Conservation (phyloP, 225 moss, liverwort and hornwort genomes). For the Sphagnum contortum region DNA sequence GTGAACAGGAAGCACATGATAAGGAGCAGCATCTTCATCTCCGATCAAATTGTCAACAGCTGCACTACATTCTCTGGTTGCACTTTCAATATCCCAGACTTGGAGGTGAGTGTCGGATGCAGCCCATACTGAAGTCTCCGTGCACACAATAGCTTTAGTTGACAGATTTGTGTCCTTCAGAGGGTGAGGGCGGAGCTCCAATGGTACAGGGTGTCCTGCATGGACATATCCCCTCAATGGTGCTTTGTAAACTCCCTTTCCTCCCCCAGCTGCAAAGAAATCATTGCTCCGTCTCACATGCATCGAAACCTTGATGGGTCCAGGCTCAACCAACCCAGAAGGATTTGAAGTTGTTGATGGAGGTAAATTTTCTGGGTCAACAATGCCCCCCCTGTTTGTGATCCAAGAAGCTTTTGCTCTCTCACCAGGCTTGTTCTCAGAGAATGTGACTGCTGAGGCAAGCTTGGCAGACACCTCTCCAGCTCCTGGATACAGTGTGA, state of each 20-base stretch:
- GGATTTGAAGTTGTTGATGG: constrained; percentile 9
- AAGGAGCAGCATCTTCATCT: constrained; percentile 91
- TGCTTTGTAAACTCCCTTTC: constrained; percentile 53
- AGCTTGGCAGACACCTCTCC: too few species aligned
- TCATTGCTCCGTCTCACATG: constrained; percentile 10
- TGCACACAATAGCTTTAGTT: constrained; percentile 52
- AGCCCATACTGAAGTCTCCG: constrained; percentile 67
- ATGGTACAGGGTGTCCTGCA: constrained; percentile 56
- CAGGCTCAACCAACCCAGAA: constrained; percentile 9
- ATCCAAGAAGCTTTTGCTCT: constrained; percentile 4
- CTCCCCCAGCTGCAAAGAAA: constrained; percentile 50
- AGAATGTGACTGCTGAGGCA: too few species aligned
- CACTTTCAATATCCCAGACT: constrained; percentile 75
- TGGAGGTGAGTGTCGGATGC: constrained; percentile 65
- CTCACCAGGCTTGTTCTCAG: not conserved
- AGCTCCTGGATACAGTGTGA: too few species aligned
- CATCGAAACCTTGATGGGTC: constrained; percentile 5
- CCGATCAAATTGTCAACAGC: constrained; percentile 54
- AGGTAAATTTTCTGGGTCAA: not conserved
- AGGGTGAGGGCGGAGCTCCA: constrained; percentile 91
- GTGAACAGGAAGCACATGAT: constrained; percentile 42
- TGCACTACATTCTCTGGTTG: constrained; percentile 48
- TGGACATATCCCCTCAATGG: constrained; percentile 51
- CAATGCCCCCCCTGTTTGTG: constrained; percentile 2
- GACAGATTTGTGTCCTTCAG: constrained; percentile 51